Percentiles rank a stretch among this genome's conserved stretches.
Conservation (phyloP, 2,329 filamentous ascomycete genomes). For the Tolypocladium ovalisporum region DNA sequence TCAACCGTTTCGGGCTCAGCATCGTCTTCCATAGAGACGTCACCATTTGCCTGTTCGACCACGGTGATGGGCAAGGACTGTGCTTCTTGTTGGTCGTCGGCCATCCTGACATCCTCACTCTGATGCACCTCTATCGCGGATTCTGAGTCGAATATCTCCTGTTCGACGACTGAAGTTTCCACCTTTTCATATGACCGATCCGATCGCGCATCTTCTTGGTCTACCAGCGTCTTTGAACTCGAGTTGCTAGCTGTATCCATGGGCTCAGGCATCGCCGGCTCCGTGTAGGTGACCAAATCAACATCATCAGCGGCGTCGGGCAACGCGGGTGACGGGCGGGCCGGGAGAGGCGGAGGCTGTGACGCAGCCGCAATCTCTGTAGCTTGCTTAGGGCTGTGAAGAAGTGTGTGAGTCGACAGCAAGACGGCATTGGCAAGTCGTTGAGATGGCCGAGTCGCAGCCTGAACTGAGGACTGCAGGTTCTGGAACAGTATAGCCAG, state of each 20-base stretch:
- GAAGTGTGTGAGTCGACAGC: constrained; percentile 35
- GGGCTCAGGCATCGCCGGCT: constrained; percentile 16
- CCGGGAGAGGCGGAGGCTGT: constrained; percentile 38
- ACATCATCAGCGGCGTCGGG: constrained; percentile 20
- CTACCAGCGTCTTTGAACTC: constrained; percentile 43
- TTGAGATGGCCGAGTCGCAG: constrained; percentile 59
- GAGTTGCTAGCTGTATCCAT: constrained; percentile 32
- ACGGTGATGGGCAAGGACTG: neutral
- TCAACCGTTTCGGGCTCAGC: constrained; percentile 29
- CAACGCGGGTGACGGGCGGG: constrained; percentile 31
- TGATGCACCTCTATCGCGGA: constrained; percentile 3
- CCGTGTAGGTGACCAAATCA: constrained; percentile 21
- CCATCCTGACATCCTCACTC: constrained; percentile 1
- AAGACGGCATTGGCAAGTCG: constrained; percentile 73
- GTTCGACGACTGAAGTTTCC: constrained; percentile 8
- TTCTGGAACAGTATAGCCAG: constrained; percentile 59
- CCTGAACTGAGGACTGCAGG: constrained; percentile 52
- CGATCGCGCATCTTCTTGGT: constrained; percentile 25
- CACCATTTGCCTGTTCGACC: constrained; percentile 1
- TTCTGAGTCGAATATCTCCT: constrained; percentile 11
- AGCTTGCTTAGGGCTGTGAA: constrained; percentile 18
- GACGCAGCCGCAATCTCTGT: constrained; percentile 11
- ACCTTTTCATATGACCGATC: constrained; percentile 24
- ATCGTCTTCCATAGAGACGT: constrained; percentile 19
- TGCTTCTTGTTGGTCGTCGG: neutral